Conservation (phyloP, 169 alveolate genomes). For the Eimeria maxima region DNA sequence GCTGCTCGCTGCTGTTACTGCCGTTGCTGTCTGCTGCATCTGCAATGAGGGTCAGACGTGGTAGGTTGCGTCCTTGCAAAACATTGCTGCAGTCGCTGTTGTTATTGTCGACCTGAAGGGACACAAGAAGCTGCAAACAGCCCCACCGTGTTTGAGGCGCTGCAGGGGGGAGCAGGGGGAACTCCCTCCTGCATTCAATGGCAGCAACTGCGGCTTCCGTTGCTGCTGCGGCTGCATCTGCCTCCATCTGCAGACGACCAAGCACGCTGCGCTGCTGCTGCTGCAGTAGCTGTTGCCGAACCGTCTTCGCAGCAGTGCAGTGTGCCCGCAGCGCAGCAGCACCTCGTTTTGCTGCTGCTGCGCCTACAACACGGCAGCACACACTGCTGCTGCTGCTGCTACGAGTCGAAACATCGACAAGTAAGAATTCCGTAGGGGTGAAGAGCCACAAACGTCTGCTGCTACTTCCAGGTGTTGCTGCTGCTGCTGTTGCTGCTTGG, state of each 20-base stretch:
- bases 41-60: conserved; percentile 40
- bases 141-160: conserved; percentile 48
- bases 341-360: conserved; percentile 64
- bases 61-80: background rate
- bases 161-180: background rate
- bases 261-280: conserved; percentile 56
- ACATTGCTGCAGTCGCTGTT: conserved; percentile 28
- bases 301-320: conserved; percentile 39
- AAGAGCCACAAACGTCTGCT: conserved; percentile 64
- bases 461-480: conserved; percentile 5
- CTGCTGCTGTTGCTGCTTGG: conserved; percentile 25
- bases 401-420: conserved; percentile 23
- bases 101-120: conserved; percentile 12
- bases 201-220: conserved; percentile 67
- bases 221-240: conserved; percentile 65
- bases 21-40: background rate
- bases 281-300: conserved; percentile 60
- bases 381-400: conserved; percentile 69
- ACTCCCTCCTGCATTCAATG: background rate
- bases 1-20: conserved; percentile 30
- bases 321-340: conserved; percentile 69
- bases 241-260: conserved; percentile 45
- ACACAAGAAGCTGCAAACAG: conserved; percentile 23
- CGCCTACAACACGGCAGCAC: conserved; percentile 39
- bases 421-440: conserved; percentile 47